Percentiles rank a stretch among this genome's conserved stretches.
phyloP scores from a whole-genome alignment of 2,329 filamentous ascomycete genomes.

The Pseudogymnoascus sp. region DNA sequence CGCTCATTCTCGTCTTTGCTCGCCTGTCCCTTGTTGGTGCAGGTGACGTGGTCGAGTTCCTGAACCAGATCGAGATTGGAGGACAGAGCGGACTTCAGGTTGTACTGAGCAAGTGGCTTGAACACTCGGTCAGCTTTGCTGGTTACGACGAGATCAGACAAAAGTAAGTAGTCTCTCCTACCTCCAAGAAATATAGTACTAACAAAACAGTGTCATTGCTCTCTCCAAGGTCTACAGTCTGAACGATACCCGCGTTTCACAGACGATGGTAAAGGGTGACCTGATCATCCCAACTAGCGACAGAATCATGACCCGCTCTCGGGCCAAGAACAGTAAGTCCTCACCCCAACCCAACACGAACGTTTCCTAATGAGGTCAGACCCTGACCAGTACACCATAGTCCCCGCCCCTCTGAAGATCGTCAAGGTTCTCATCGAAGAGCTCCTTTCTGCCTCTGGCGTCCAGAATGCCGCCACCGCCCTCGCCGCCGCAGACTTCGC shows the following conservation, averaged over 20 bases:
- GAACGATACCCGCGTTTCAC: constrained; percentile 69
- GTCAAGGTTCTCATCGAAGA: constrained; percentile 94
- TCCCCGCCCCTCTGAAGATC: constrained; percentile 88
- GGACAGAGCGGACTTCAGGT: constrained; percentile 78
- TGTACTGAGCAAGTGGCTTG: constrained; percentile 90
- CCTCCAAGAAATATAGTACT: constrained; percentile 19
- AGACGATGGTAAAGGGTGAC: constrained; percentile 85
- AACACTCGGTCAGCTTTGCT: constrained; percentile 95
- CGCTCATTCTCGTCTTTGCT: constrained; percentile 89
- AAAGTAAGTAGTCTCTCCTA: constrained; percentile 57
- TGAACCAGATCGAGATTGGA: constrained; percentile 74
- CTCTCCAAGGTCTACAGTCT: constrained; percentile 86
- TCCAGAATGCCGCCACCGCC: constrained; percentile 49
- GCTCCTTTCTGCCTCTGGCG: constrained; percentile 70
- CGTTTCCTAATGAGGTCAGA: constrained; percentile 40
- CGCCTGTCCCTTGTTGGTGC: constrained; percentile 79
- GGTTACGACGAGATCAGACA: constrained; percentile 96
- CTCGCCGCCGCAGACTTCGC: constrained; percentile 50
- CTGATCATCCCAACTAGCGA: constrained; percentile 73
- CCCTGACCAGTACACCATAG: constrained; percentile 81
- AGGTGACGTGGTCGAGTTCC: constrained; percentile 84
- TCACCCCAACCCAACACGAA: constrained; percentile 18
- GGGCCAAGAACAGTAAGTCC: constrained; percentile 68
- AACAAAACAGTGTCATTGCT: constrained; percentile 66
- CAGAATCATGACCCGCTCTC: constrained; percentile 87